Percentiles rank a stretch among this genome's conserved stretches.
phyloP scores from a whole-genome alignment of 1,139 yeast genomes.

The Hemisphaericaspora xylanilytica region DNA sequence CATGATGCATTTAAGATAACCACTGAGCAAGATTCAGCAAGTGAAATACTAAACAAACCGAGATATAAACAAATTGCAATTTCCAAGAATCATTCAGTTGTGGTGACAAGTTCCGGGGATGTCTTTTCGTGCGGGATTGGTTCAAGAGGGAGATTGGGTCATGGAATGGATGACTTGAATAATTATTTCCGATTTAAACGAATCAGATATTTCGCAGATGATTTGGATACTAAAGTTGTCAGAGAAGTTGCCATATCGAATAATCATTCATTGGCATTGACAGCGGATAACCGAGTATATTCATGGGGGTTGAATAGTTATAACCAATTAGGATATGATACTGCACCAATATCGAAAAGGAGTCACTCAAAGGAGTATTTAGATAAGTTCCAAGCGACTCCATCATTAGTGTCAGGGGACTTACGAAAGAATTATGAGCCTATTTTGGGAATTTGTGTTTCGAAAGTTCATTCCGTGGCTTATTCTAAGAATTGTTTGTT shows the following conservation, averaged over 20 bases:
- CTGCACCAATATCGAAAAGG: constrained; percentile 23
- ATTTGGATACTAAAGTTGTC: constrained; percentile 28
- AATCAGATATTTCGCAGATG: constrained; percentile 24
- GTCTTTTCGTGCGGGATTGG: constrained; percentile 67
- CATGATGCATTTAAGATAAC: constrained; percentile 20
- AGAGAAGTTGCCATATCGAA: constrained; percentile 52
- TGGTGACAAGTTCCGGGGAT: constrained; percentile 55
- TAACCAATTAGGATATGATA: constrained; percentile 62
- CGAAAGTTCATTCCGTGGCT: constrained; percentile 70
- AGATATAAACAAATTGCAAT: constrained; percentile 46
- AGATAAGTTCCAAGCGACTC: constrained; percentile 43
- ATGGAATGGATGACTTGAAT: constrained; percentile 34
- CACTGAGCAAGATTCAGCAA: constrained; percentile 9
- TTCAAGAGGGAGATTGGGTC: constrained; percentile 71
- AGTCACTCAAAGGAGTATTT: constrained; percentile 23
- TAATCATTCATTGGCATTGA: constrained; percentile 62
- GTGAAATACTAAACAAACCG: constrained; percentile 29
- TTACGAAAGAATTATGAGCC: constrained; percentile 27
- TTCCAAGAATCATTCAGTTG: constrained; percentile 66
- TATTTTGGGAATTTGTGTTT: constrained; percentile 59
- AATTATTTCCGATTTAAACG: constrained; percentile 39
- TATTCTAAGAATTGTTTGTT: constrained; percentile 52
- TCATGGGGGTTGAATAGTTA: constrained; percentile 77
- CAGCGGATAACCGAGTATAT: constrained; percentile 51
- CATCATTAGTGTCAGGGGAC: constrained; percentile 52